These are phyloP conservation scores for Apiospora koreana DNA, from an alignment of 2,329 filamentous ascomycete species.

Conservation along the genomic window DNA sequence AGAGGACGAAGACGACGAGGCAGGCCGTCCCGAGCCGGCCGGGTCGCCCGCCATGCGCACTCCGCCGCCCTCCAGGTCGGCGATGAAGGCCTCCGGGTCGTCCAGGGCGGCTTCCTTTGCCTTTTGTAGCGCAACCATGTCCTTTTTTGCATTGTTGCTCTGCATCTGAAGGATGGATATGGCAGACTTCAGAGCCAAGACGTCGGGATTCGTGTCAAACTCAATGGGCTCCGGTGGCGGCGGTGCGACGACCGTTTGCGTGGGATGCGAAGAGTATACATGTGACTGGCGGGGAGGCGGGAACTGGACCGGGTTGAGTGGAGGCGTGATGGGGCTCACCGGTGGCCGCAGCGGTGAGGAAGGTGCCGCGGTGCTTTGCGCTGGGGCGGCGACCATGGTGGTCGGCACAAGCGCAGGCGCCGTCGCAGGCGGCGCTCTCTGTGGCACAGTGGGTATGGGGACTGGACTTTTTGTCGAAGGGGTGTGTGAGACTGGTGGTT, in stretches of 20 bases:
- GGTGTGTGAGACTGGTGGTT: background rate
- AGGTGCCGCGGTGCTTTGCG: background rate
- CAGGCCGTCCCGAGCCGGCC: background rate
- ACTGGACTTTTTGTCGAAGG: background rate
- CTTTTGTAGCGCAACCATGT: constrained; percentile 69
- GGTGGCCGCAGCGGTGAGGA: constrained; percentile 51
- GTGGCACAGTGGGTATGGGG: background rate
- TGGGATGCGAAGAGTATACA: constrained; percentile 25
- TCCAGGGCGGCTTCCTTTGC: constrained; percentile 71
- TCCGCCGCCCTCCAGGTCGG: constrained; percentile 65
- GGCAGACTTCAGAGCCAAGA: constrained; percentile 80
- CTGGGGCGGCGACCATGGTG: constrained; percentile 23
- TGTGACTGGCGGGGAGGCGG: constrained; percentile 26
- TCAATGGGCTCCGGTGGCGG: constrained; percentile 55
- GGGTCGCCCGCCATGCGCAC: constrained; percentile 41
- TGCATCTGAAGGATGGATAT: constrained; percentile 88
- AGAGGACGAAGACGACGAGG: constrained; percentile 11
- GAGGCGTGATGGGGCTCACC: constrained; percentile 58
- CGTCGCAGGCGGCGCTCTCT: constrained; percentile 7
- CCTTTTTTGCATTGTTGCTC: constrained; percentile 72
- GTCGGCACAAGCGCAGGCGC: background rate
- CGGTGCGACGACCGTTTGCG: constrained; percentile 29
- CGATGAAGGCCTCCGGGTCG: constrained; percentile 71
- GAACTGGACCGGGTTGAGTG: constrained; percentile 40
- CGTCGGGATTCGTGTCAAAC: constrained; percentile 75